Conservation (phyloP, 2,329 filamentous ascomycete genomes). For the Geosmithia flava region DNA sequence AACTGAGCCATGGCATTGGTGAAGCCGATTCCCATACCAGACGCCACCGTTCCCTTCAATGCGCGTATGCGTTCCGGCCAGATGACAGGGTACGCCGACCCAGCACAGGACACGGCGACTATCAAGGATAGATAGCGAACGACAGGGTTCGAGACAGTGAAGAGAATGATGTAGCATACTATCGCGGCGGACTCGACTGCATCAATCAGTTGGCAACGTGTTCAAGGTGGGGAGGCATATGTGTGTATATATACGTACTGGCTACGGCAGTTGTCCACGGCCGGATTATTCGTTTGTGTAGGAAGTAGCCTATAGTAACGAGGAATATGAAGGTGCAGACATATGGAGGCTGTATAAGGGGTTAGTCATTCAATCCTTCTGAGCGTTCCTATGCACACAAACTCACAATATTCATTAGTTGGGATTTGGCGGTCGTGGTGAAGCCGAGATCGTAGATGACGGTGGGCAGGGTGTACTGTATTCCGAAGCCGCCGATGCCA, state of each 20-base stretch:
- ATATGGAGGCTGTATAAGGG: conserved; percentile 7
- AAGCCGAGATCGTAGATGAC: conserved; percentile 15
- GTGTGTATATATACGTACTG: neutral
- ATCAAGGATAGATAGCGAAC: conserved; percentile 26
- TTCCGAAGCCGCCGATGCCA: conserved; percentile 14
- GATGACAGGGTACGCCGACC: conserved; percentile 23
- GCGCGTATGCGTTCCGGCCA: conserved; percentile 26
- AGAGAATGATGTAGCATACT: conserved; percentile 24
- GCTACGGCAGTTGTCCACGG: conserved; percentile 11
- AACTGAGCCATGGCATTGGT: conserved; percentile 20
- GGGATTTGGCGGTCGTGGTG: conserved; percentile 11
- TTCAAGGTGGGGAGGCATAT: neutral
- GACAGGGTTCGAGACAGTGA: conserved; percentile 18
- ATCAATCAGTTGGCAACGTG: neutral
- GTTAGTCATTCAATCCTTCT: too few relatives aligned
- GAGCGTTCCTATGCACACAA: too few relatives aligned
- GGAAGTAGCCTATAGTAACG: conserved; percentile 9
- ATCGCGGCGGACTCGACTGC: conserved; percentile 18
- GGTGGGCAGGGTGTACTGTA: conserved; percentile 12
- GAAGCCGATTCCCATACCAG: conserved; percentile 22
- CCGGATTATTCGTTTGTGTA: conserved; percentile 9
- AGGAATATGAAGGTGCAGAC: conserved; percentile 12
- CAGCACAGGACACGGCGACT: conserved; percentile 22
- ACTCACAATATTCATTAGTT: conserved; percentile 13
- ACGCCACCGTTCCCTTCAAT: conserved; percentile 22